Base-by-base conservation (phyloP, 2,329 filamentous ascomycete species). In the Neospermospora avenae region DNA sequence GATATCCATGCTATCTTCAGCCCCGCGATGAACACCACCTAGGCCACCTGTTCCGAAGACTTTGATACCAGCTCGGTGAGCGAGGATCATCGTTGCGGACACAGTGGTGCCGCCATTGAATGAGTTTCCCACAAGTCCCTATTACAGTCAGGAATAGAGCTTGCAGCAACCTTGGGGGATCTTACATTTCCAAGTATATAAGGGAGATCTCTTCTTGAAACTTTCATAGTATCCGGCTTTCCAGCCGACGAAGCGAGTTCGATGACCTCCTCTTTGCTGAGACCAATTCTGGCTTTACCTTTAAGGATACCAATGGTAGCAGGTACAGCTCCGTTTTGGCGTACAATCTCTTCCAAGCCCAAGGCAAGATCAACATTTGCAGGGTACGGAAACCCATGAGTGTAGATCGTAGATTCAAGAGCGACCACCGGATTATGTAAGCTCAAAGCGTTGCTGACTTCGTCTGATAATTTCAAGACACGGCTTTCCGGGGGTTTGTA, bases 401-500 rank as follows among this genome's bases (percentile, higher is more conserved):
- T 99, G 75, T 99, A 98, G 68, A 99, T 98, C 4, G 95, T 96
- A 1, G 91, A 92, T 75, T 99, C 95, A 4, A 99, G 81, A 16
- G 93, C 95, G 11, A 99, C 93, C 3, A 99, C 87, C 0, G 95
- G 93, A 69, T 85, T 87, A 59, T 45, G 31, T 20, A 34, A 41
- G 2, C 5, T 28, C 18, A 59, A 37, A 34, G 57, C 57, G 35
- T 39, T 41, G 3, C 10, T 14, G 5, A 59, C 57, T 31, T 59
- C 51, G 7, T 55, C 31, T 16, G 51, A 48, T 18, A 59, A 16
- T 22, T 20, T 41, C 11, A 24, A 41, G 35, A 24, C 24, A 18
- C n/a, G 18, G 7, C 16, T 42, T 8, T 41, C 35, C 2, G 51
- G 20, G 28, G 39, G 41, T 1, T 41, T 10, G 35, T 35, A 22